A percentile compares a stretch with the other conserved stretches of the same genome.
phyloP scores from a whole-genome alignment of 495 filamentous ascomycete genomes.

The Lindgomyces ingoldianus region DNA sequence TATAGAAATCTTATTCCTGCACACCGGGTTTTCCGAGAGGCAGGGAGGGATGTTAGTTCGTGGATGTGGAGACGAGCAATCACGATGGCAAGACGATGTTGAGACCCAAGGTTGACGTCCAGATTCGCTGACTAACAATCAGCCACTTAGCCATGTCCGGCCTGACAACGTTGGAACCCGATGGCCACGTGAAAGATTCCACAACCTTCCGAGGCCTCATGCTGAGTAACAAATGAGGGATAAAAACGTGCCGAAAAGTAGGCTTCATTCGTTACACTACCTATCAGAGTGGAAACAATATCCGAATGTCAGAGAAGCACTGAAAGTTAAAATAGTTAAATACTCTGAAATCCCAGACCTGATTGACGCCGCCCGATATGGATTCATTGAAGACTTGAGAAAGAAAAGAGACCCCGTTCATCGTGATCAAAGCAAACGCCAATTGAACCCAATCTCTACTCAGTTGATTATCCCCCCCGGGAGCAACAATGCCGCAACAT shows the following conservation, averaged over 20 bases:
- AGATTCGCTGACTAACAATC: no score
- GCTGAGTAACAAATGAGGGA: not conserved
- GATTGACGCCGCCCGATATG: not conserved
- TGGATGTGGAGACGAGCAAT: no score
- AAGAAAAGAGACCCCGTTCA: not conserved
- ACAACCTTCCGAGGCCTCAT: not conserved
- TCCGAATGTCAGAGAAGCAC: not conserved
- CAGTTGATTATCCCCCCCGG: not conserved
- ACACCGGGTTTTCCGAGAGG: slow-evolving; percentile 1
- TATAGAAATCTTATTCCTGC: slow-evolving; percentile 1
- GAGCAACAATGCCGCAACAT: no score
- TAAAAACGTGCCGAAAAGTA: not conserved
- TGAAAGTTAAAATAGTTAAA: no score
- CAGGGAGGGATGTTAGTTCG: no score
- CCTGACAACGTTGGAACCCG: no score
- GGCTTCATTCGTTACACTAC: not conserved
- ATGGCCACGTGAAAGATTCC: no score
- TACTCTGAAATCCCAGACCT: not conserved
- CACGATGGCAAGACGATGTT: no score
- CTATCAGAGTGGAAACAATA: not conserved
- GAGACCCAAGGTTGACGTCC: no score
- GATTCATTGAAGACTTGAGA: not conserved
- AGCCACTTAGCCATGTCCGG: no score
- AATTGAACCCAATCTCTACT: not conserved
- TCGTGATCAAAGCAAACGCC: not conserved